Evolutionary conservation across 495 filamentous ascomycete species (phyloP), one percentile per base, ranked within the genome.

Genomic region (Lentithecium fluviatile): DNA sequence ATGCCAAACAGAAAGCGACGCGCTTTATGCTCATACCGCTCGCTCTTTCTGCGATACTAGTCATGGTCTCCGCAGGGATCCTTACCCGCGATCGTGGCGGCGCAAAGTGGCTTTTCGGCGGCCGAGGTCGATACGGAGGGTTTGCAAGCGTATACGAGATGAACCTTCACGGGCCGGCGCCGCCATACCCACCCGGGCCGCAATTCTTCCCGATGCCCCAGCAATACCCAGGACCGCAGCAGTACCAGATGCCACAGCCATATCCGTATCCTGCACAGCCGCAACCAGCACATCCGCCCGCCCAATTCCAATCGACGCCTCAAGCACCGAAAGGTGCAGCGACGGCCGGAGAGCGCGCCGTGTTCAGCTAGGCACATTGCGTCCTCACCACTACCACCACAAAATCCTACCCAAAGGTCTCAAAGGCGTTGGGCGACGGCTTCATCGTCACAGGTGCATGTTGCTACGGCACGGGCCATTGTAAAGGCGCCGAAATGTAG

Each of bases 21-120:
- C 43, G 59, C 10, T 62, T 40, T 21, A 43, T 56, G 21, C 59
- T 62, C 17, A 56, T 62, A n/a, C 45, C 52, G 12, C 52, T 62
- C 45, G 51, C 59, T 1, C 5, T 62, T 6, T 40, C 59, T 23
- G 25, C 52, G 7, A 13, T 36, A 8, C 45, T 62, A 25, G 26
- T 37, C 17, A 49, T 62, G 8, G 1, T 50, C 6, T 45, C 36
- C 23, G 38, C 45, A n/a, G 38, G 45, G 45, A 38, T 62, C 25
- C 46, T 62, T 7, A 29, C 56, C 12, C 26, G 34, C 2, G 52
- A 62, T 21, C 42, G 59, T 5, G 59, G 59, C 8, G 52, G 59
- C 21, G n/a, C 32, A 1, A 56, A 56, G 26, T 62, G 59, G 59
- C 45, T 62, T 6, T 23, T 45, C 25, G 59, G 59, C 5, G 45